phyloP scores from a whole-genome alignment of 495 filamentous ascomycete species.

The Annulohypoxylon maeteangense region DNA sequence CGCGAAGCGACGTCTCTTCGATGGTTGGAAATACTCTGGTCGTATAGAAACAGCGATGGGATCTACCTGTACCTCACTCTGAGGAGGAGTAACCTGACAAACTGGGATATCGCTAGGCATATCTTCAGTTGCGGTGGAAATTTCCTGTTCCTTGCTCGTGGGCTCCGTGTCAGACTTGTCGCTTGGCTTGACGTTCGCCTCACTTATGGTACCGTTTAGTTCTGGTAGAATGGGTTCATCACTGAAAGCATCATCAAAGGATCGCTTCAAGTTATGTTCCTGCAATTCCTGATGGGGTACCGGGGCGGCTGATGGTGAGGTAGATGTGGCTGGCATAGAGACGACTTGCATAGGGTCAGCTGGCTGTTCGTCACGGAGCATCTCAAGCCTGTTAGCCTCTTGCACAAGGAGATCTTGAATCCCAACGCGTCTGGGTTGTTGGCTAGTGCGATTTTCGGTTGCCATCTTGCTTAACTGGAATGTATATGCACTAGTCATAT shows the following conservation, averaged over 20 bases:
- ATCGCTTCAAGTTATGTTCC: slow-evolving; percentile 24
- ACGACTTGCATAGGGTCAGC: too few species aligned
- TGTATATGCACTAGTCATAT: slow-evolving; percentile 55
- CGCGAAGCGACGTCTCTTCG: slow-evolving; percentile 46
- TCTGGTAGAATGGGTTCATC: background rate
- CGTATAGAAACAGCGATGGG: slow-evolving; percentile 1
- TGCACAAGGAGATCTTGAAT: slow-evolving; percentile 42
- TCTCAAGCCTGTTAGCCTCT: slow-evolving; percentile 19
- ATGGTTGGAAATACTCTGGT: slow-evolving; percentile 27
- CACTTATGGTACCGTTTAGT: background rate
- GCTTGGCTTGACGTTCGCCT: background rate
- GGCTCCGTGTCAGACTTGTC: background rate
- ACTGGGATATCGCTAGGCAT: background rate
- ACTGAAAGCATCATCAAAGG: slow-evolving; percentile 33
- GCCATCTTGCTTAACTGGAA: slow-evolving; percentile 52
- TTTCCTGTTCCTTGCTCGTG: background rate
- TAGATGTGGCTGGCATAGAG: background rate
- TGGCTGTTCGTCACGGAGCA: background rate
- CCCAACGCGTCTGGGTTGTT: slow-evolving; percentile 30
- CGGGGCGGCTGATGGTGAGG: background rate
- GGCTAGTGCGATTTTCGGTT: slow-evolving; percentile 13
- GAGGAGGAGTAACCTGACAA: too few species aligned
- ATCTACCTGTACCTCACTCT: background rate
- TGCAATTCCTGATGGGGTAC: background rate
- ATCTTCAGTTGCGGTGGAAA: background rate